Evolutionary conservation across 2,329 filamentous ascomycete genomes (phyloP).

Genomic region (Hypoxylon sp.): DNA sequence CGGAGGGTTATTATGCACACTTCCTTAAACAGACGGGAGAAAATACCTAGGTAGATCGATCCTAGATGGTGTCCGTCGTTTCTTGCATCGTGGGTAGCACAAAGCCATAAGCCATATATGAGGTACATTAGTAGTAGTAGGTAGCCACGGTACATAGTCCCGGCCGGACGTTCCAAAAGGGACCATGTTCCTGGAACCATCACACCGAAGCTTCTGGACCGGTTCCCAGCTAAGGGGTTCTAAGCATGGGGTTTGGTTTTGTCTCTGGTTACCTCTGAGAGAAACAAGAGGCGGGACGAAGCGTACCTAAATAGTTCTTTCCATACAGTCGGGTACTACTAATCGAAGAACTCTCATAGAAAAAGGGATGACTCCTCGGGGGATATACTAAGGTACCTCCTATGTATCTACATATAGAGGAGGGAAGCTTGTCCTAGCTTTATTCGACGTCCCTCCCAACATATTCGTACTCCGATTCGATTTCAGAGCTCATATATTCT

Average conservation of each 20-base stretch:
- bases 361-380: too few relatives aligned
- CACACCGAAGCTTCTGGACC: constrained; percentile 32
- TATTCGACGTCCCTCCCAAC: too few relatives aligned
- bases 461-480: too few relatives aligned
- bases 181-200: constrained; percentile 35
- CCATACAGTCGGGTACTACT: too few relatives aligned
- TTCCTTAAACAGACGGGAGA: not conserved
- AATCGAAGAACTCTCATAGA: too few relatives aligned
- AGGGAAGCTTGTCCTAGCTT: too few relatives aligned
- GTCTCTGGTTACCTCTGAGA: too few relatives aligned
- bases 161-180: constrained; percentile 22
- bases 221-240: constrained; percentile 1
- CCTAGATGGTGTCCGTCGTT: constrained; percentile 25
- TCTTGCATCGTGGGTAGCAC: constrained; percentile 36
- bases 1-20: too few relatives aligned
- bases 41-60: constrained; percentile 19
- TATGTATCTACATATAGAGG: too few relatives aligned
- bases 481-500: too few relatives aligned
- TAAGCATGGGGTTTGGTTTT: constrained; percentile 2
- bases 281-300: constrained; percentile 23
- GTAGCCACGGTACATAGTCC: constrained; percentile 10
- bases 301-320: too few relatives aligned
- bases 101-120: constrained; percentile 14
- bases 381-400: too few relatives aligned
- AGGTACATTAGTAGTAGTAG: not conserved